Conservation (phyloP, 2,329 filamentous ascomycete species). For the Davidsoniella neocaledoniae region DNA sequence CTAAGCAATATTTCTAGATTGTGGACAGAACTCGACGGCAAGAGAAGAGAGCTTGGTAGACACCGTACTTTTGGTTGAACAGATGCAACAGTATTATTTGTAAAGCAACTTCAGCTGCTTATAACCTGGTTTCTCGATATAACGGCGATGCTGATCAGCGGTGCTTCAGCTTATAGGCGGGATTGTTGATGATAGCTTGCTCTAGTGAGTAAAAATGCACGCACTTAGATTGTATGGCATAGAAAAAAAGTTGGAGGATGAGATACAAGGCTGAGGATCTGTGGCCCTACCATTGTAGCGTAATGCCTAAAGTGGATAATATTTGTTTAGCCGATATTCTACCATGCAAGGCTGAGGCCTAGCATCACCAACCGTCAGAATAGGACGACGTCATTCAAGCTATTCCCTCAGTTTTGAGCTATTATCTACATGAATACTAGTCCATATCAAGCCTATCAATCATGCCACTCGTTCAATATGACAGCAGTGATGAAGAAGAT, state of each 20-base stretch:
- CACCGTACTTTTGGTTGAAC: slow-evolving; percentile 11
- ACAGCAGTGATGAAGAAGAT: slow-evolving; percentile 33
- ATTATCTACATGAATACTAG: background rate
- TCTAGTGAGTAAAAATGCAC: background rate
- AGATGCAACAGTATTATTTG: background rate
- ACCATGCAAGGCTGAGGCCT: slow-evolving; percentile 1
- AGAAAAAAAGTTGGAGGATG: background rate
- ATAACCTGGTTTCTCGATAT: background rate
- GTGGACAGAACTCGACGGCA: slow-evolving; percentile 14
- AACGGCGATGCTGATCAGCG: no score
- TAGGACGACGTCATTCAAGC: background rate
- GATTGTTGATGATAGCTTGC: background rate
- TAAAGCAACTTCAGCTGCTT: no score
- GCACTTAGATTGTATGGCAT: background rate
- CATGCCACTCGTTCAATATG: slow-evolving; percentile 32
- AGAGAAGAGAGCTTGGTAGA: slow-evolving; percentile 13
- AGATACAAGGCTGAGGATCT: slow-evolving; percentile 7
- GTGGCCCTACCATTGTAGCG: background rate
- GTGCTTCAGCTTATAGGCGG: background rate
- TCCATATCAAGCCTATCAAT: slow-evolving; percentile 15
- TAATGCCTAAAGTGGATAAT: background rate
- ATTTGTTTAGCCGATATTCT: background rate
- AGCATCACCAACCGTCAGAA: background rate
- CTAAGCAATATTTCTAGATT: slow-evolving; percentile 20
- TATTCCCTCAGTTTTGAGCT: background rate